Base-by-base conservation (phyloP, 495 filamentous ascomycete genomes). In the Stereocaulon alpinum region DNA sequence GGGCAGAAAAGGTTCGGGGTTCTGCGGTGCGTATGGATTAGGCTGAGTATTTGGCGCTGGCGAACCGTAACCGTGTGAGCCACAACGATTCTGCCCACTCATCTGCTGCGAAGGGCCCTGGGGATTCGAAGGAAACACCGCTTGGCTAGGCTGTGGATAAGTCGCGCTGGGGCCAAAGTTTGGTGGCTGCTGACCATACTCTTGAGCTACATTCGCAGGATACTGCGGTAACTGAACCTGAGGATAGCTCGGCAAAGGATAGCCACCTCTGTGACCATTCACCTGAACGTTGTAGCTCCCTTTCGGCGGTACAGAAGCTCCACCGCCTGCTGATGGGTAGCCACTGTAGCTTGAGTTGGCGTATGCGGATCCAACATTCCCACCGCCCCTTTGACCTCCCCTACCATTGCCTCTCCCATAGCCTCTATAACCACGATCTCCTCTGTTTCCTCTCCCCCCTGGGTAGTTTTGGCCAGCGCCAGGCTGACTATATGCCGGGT, bases 401-500 rank as follows among this genome's bases (percentile, higher is more conserved):
- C 80, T 72, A 20, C 78, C 75, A 40, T 78, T 72, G 11, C 76
- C 76, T 60, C 77, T 75, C 51, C 82, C 72, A 32, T 79, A 71
- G 54, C 78, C 79, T 64, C 80, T 72, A 18, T 77, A 73, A 32
- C 78, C 76, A 66, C 76, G 73, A 27, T 75, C 77, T 63, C 75
- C 74, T 58, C 73, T 74, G 66, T 61, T 67, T 51, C 70, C 73
- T 52, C 69, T 74, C 65, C 6, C 48, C 14, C 22, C 24, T 20
- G 40, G 51, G 34, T 56, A 53, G 56, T 27, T 53, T 29, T 51
- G 41, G 30, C 15, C 47, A 18, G 14, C 34, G 24, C 51, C 61
- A 18, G 50, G 24, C 29, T 63, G 60, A 10, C 57, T 11, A 9
- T 55, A 44, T n/a, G 42, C 55, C 14, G 41, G 44, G 29, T 64